Base-by-base conservation (phyloP, 768 basidiomycete species). In the Pseudohyphozyma bogoriensis region DNA sequence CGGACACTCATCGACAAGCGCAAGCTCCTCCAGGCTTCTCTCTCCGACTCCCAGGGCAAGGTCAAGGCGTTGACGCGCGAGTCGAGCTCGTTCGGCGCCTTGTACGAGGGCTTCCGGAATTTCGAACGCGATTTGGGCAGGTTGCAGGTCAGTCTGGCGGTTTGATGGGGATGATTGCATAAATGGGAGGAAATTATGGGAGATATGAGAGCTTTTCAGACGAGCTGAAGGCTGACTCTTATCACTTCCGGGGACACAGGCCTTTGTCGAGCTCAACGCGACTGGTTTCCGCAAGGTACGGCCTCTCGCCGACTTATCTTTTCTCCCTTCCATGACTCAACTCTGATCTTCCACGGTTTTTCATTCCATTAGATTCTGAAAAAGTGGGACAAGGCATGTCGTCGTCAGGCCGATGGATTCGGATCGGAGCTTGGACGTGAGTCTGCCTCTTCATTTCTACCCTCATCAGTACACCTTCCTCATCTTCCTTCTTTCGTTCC, bases 231-330 rank as follows among this genome's bases (percentile, higher is more conserved):
- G 44, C 50, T 11, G 22, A 35, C 26, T 3, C n/a, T 36, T 44
- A 2, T 7, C 16, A n/a, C n/a, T n/a, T n/a, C n/a, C n/a, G n/a
- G n/a, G n/a, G n/a, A n/a, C n/a, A 50, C 50, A 66, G 90, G 87
- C 90, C 81, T 99, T 92, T 70, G 84, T 99, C 64, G 95, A 97
- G 75, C 86, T 95, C 70, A 99, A 97, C 72, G 95, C 87, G 9
- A 89, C 85, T 13, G 95, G 91, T 5, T 97, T 97, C 73, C 82
- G 92, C 47, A 97, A 97, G 74, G 96, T 97, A 51, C 75, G 96
- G 15, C 4, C 4, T 20, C 8, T 6, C 22, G 18, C 36, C 12
- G 2, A 11, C 32, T 9, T 11, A 33, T 28, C 26, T 12, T 28
- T 26, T 4, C 28, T 33, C 28, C 16, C 33, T 36, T 18, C 9